A percentile compares a stretch with the other conserved stretches of the same genome.
Evolutionary conservation across 164 flowering plant species (phyloP).

Genomic region (Pachysandra terminalis): DNA sequence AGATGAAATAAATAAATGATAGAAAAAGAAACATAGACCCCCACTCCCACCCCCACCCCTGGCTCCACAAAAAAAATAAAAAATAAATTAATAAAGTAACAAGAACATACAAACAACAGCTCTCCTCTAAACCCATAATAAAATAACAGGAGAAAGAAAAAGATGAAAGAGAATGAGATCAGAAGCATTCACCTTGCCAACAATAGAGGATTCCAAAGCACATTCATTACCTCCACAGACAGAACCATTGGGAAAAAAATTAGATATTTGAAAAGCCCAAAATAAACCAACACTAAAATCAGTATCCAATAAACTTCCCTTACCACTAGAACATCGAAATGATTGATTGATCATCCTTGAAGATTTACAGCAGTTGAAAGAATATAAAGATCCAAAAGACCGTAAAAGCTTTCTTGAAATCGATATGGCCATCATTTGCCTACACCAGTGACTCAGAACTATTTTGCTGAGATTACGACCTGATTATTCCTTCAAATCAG

Average conservation of each 20-base stretch:
- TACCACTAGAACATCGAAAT: slow-evolving; percentile 17
- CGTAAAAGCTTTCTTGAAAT: slow-evolving; percentile 32
- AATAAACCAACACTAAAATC: not conserved
- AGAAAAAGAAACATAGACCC: too few relatives aligned
- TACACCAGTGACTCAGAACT: not conserved
- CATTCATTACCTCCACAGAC: slow-evolving; percentile 7
- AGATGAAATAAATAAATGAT: too few relatives aligned
- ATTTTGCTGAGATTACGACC: too few relatives aligned
- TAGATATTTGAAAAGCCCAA: not conserved
- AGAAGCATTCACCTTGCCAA: slow-evolving; percentile 20
- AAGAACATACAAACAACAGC: too few relatives aligned
- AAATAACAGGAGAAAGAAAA: not conserved
- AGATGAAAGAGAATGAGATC: not conserved
- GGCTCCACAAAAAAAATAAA: too few relatives aligned
- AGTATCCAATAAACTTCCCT: slow-evolving; percentile 6
- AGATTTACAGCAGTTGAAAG: slow-evolving; percentile 12
- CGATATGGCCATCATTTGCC: slow-evolving; percentile 17
- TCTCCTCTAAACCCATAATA: too few relatives aligned
- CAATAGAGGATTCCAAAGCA: slow-evolving; percentile 12
- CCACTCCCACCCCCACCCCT: too few relatives aligned
- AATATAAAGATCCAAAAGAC: slow-evolving; percentile 26
- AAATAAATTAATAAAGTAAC: too few relatives aligned
- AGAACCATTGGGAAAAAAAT: slow-evolving; percentile 3
- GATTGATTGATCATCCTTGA: slow-evolving; percentile 10
- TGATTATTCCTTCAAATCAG: too few relatives aligned